These are phyloP conservation scores for Pholiota adiposa DNA, from an alignment of 1,284 basidiomycete species.

Conservation along the genomic window DNA sequence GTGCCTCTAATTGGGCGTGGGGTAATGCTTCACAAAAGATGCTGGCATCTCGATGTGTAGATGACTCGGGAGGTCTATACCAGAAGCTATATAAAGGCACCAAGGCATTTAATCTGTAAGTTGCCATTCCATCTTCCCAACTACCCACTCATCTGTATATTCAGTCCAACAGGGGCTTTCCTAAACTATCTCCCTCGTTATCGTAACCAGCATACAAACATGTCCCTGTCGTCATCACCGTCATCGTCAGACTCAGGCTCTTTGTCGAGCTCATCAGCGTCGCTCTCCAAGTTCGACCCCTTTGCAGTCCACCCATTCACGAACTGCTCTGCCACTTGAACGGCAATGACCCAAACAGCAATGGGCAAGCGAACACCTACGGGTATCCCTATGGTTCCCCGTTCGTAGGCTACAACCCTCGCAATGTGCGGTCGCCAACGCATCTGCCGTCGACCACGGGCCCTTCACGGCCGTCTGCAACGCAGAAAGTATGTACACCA, in stretches of 20 bases:
- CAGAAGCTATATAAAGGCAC: slow-evolving; percentile 18
- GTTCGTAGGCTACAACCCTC: slow-evolving; percentile 8
- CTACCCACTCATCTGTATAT: not conserved
- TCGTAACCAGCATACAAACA: not conserved
- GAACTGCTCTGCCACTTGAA: slow-evolving; percentile 27
- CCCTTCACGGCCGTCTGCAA: slow-evolving; percentile 1
- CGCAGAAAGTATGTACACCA: slow-evolving; percentile 7
- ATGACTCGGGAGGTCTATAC: slow-evolving; percentile 1
- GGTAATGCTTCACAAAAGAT: slow-evolving; percentile 11
- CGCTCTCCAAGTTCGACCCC: slow-evolving; percentile 30
- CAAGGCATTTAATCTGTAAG: not conserved
- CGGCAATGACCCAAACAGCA: slow-evolving; percentile 11
- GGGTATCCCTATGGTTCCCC: slow-evolving; percentile 18
- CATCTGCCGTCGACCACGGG: not conserved
- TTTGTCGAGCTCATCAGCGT: slow-evolving; percentile 15
- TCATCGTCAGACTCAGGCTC: slow-evolving; percentile 23
- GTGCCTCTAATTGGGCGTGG: slow-evolving; percentile 10
- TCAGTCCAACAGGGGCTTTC: not conserved
- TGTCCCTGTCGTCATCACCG: slow-evolving; percentile 3
- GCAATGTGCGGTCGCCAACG: slow-evolving; percentile 1
- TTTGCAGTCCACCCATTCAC: slow-evolving; percentile 34
- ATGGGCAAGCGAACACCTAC: slow-evolving; percentile 11
- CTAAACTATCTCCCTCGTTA: not conserved
- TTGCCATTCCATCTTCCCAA: not conserved
- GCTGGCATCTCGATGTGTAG: not conserved